Evolutionary conservation across 176 grass and related monocot genomes (phyloP).

Genomic region (Paspalum vaginatum): DNA sequence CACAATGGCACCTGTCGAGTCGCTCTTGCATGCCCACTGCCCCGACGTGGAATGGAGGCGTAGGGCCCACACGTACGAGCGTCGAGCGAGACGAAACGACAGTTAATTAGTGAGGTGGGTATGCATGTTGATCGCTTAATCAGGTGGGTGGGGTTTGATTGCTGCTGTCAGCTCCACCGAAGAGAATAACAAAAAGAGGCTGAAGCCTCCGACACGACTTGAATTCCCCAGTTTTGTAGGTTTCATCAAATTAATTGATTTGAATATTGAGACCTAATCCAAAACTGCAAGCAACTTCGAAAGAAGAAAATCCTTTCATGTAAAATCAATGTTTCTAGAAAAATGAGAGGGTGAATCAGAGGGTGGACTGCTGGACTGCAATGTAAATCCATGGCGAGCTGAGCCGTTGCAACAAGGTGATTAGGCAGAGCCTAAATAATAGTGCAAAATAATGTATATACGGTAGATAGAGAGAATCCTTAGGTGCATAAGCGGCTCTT

Average conservation of each 20-base stretch:
- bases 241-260: background rate
- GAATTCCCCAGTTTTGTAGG: background rate
- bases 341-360: too few species aligned
- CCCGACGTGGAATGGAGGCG: background rate
- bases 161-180: background rate
- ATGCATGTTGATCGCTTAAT: background rate
- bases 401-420: background rate
- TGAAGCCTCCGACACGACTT: background rate
- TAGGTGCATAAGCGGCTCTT: too few species aligned
- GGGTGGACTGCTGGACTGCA: too few species aligned
- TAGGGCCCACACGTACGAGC: background rate
- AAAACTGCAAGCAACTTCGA: too few species aligned
- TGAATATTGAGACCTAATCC: too few species aligned
- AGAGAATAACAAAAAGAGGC: background rate
- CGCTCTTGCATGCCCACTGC: background rate
- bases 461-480: too few species aligned
- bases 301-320: too few species aligned
- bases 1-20: background rate
- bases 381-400: too few species aligned
- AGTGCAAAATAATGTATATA: too few species aligned
- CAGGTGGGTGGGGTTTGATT: background rate
- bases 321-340: too few species aligned
- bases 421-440: too few species aligned
- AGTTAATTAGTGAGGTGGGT: background rate
- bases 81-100: background rate